Conservation (phyloP, 805 yeast species). For the Suhomyces prunicola region DNA sequence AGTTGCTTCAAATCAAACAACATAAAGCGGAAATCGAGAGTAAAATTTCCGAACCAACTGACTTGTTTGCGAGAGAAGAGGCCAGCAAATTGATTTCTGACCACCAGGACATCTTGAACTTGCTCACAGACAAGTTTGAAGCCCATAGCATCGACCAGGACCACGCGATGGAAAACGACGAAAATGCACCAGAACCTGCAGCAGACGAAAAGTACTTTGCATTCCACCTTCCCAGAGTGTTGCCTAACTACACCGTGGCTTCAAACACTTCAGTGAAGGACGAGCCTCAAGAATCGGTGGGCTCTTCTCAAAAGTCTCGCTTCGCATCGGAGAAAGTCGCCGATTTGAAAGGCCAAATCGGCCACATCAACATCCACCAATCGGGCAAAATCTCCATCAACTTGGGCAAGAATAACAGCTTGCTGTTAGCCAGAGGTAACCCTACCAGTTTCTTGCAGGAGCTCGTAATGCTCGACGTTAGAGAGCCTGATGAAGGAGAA, state of each 20-base stretch:
- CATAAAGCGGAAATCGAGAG: slow-evolving; percentile 28
- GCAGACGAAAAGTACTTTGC: slow-evolving; percentile 25
- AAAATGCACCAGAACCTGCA: neutral
- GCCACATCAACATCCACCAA: slow-evolving; percentile 70
- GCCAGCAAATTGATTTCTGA: slow-evolving; percentile 28
- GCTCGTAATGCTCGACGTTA: slow-evolving; percentile 51
- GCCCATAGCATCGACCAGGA: slow-evolving; percentile 8
- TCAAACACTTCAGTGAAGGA: slow-evolving; percentile 2
- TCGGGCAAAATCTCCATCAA: slow-evolving; percentile 79
- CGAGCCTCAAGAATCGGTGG: slow-evolving; percentile 1
- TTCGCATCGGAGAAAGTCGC: neutral
- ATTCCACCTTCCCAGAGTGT: slow-evolving; percentile 48
- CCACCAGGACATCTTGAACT: slow-evolving; percentile 27
- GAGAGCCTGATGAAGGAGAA: slow-evolving; percentile 15
- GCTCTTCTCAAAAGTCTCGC: neutral
- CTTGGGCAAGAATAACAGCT: slow-evolving; percentile 63
- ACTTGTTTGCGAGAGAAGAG: slow-evolving; percentile 30
- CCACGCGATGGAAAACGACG: slow-evolving; percentile 10
- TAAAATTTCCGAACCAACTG: slow-evolving; percentile 25
- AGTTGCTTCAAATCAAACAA: slow-evolving; percentile 21
- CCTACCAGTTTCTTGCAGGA: slow-evolving; percentile 71
- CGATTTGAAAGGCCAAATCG: slow-evolving; percentile 55
- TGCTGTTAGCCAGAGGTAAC: slow-evolving; percentile 69
- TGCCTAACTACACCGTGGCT: slow-evolving; percentile 35
- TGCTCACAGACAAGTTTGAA: slow-evolving; percentile 23